Conservation (phyloP, 225 moss, liverwort and hornwort species). For the Anthoceros angustus region DNA sequence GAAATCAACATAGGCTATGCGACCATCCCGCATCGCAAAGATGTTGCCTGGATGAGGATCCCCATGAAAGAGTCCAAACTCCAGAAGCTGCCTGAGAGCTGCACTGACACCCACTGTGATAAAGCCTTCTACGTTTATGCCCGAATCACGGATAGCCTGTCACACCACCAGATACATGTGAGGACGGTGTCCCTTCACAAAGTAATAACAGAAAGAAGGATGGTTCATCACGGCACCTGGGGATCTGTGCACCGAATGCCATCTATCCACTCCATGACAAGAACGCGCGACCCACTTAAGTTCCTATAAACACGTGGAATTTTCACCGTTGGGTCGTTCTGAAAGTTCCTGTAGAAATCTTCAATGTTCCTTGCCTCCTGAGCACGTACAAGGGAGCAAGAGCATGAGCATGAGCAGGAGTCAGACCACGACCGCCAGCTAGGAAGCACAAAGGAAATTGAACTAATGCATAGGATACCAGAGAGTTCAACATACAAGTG, state of each 20-base stretch:
- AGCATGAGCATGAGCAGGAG: background rate
- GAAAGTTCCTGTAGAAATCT: conserved; percentile 76
- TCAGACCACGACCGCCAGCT: background rate
- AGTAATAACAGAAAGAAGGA: background rate
- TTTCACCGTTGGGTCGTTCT: conserved; percentile 72
- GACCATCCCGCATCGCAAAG: conserved; percentile 96
- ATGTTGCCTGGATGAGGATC: conserved; percentile 99
- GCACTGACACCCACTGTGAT: conserved; percentile 98
- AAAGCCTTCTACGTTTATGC: conserved; percentile 87
- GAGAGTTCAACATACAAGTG: conserved; percentile 35
- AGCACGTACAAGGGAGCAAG: conserved; percentile 3
- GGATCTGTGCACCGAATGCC: conserved; percentile 90
- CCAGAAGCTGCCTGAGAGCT: conserved; percentile 79
- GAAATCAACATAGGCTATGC: conserved; percentile 95
- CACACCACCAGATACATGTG: background rate
- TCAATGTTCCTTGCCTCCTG: conserved; percentile 93
- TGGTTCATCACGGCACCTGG: conserved; percentile 23
- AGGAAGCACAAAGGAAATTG: background rate
- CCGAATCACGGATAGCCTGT: conserved; percentile 81
- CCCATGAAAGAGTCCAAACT: conserved; percentile 97
- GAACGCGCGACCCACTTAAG: conserved; percentile 54
- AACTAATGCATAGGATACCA: background rate
- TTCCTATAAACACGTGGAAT: conserved; percentile 67
- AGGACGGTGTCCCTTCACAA: background rate
- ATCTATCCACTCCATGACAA: conserved; percentile 99